Evolutionary conservation across 371 early-diverging fungal genomes (phyloP).

Genomic region (Rhizopus stolonifer): DNA sequence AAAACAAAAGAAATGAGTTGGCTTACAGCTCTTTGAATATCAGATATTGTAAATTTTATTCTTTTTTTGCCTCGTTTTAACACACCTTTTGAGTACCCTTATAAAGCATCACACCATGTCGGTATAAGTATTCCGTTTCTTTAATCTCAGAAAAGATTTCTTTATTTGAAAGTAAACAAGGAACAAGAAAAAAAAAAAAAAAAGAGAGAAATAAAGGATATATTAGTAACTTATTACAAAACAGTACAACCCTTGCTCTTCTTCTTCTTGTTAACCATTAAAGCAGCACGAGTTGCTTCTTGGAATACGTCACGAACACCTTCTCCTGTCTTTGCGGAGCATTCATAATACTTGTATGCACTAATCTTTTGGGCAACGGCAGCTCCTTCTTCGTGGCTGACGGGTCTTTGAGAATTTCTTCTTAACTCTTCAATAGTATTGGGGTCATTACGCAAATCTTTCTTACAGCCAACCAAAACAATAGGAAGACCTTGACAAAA

Average conservation of each 20-base stretch:
- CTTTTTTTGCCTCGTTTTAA: too few relatives aligned
- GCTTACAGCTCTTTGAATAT: too few relatives aligned
- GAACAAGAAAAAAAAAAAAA: background rate
- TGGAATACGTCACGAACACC: conserved; percentile 74
- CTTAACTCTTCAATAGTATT: conserved; percentile 68
- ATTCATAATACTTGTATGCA: conserved; percentile 73
- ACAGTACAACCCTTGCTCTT: background rate
- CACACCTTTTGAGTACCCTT: too few relatives aligned
- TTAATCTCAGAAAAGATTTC: background rate
- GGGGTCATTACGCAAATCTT: conserved; percentile 81
- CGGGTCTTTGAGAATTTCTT: conserved; percentile 74
- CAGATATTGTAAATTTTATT: too few relatives aligned
- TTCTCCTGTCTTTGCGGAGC: conserved; percentile 66
- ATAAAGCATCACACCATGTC: too few relatives aligned
- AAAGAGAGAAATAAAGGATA: background rate
- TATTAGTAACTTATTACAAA: conserved; percentile 1
- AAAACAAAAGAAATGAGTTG: too few relatives aligned
- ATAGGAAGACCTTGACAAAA: conserved; percentile 84
- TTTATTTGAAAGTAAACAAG: too few relatives aligned
- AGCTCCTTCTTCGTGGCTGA: conserved; percentile 72
- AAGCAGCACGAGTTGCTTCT: conserved; percentile 58
- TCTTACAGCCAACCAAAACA: conserved; percentile 85
- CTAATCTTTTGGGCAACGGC: conserved; percentile 63
- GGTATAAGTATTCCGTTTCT: background rate
- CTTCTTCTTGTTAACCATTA: conserved; percentile 36